Conservation (phyloP, 2,329 filamentous ascomycete genomes). For the Macroventuria anomochaeta region DNA sequence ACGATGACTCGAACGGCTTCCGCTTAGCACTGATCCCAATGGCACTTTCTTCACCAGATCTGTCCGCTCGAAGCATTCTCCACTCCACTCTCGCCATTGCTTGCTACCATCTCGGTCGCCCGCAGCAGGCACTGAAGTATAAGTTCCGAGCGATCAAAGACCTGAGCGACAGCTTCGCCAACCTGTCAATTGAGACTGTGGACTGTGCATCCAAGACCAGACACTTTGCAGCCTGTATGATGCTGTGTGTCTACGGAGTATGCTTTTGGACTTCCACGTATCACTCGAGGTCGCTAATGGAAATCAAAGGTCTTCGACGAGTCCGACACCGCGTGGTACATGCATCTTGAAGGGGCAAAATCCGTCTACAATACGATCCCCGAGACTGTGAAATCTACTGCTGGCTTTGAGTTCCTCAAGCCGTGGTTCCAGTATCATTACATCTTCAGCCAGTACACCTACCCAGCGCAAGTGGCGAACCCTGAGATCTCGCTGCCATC, state of each 20-base stretch:
- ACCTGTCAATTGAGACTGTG: neutral
- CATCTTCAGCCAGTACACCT: conserved; percentile 55
- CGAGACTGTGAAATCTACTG: conserved; percentile 32
- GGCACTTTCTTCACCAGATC: conserved; percentile 49
- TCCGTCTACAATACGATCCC: conserved; percentile 42
- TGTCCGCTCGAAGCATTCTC: conserved; percentile 49
- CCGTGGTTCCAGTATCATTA: conserved; percentile 60
- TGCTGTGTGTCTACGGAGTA: conserved; percentile 59
- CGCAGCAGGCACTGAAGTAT: conserved; percentile 52
- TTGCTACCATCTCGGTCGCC: conserved; percentile 52
- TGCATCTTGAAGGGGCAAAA: conserved; percentile 55
- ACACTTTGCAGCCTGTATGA: conserved; percentile 58
- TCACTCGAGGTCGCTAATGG: neutral
- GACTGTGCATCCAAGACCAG: conserved; percentile 44
- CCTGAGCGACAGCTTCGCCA: conserved; percentile 50
- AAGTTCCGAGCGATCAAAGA: conserved; percentile 53
- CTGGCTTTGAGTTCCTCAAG: conserved; percentile 47
- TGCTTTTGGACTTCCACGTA: conserved; percentile 13
- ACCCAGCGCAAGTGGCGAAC: conserved; percentile 36
- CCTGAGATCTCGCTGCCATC: conserved; percentile 31
- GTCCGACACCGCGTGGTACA: conserved; percentile 55
- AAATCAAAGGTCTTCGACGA: conserved; percentile 56
- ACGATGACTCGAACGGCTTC: conserved; percentile 56
- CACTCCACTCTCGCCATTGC: conserved; percentile 56
- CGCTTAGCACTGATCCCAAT: conserved; percentile 56